Conservation (phyloP, 225 moss, liverwort and hornwort species). For the Climacium dendroides region DNA sequence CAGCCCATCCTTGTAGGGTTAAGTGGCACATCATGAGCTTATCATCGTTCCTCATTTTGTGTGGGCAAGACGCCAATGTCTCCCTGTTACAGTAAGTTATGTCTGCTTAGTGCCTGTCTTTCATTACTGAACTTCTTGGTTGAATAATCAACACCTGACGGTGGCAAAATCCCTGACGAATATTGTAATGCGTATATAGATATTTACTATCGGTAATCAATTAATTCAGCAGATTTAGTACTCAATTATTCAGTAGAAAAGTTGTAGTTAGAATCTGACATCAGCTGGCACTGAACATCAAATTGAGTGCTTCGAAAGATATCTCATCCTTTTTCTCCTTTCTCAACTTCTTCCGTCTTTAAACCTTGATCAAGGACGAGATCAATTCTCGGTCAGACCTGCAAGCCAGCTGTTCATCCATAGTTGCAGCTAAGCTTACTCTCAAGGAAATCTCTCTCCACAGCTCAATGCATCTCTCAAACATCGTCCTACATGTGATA, state of each 20-base stretch:
- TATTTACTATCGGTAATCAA: no score
- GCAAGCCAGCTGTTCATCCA: background rate
- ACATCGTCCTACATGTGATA: background rate
- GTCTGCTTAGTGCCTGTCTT: background rate
- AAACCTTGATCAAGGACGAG: background rate
- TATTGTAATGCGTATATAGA: background rate
- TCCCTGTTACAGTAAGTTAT: background rate
- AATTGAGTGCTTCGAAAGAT: background rate
- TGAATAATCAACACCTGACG: background rate
- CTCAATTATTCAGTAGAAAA: background rate
- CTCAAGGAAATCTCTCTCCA: background rate
- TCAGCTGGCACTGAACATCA: background rate
- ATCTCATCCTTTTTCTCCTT: background rate
- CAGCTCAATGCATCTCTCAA: background rate
- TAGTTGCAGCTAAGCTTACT: background rate
- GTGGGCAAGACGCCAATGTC: background rate
- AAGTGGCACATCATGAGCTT: background rate
- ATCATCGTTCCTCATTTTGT: background rate
- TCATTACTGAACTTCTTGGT: background rate
- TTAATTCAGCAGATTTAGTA: background rate
- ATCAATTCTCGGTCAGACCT: background rate
- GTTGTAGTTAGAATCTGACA: background rate
- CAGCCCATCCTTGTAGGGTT: background rate
- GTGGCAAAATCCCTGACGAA: background rate
- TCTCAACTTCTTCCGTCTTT: background rate